Evolutionary conservation across 2,329 filamentous ascomycete species (phyloP), one percentile per base, ranked within the genome.

Genomic region (Diatrype stigma): DNA sequence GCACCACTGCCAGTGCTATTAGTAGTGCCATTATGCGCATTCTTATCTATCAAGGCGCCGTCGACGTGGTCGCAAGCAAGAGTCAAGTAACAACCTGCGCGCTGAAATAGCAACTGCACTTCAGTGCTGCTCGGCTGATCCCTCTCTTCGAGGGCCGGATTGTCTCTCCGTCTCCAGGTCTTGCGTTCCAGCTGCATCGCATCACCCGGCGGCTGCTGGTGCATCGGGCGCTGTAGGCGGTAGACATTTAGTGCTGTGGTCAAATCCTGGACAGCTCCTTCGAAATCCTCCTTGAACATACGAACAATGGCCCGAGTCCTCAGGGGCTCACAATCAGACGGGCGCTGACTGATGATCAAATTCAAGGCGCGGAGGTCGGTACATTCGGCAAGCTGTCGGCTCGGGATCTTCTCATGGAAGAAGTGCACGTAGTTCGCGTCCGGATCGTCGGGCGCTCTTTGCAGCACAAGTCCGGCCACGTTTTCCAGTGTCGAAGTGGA

Each of bases 401-500:
- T 87, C 1, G 89, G 87, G 23, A 94, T 92, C 78, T 93, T 94
- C 70, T 95, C 89, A 70, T 93, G 89, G 68, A 95, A 95, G 71
- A 93, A 94, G 65, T 94, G 87, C n/a, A 94, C 90, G 65, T 94
- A 94, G 67, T 86, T 87, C 26, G 89, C 90, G 62, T 94, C 87
- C 42, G 76, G 70, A 62, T 91, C 84, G 47, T 77, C 67, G n/a
- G 82, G 76, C 53, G 81, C 85, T 54, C 88, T 78, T 65, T 88
- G 83, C 54, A 94, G 70, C 30, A 95, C 89, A 54, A 87, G 74
- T 6, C 79, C 77, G 2, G 86, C 89, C 2, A 94, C 86, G 52
- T 90, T 86, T 60, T 94, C 88, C 12, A 95, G 73, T 0, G 86
- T 83, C 17, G 86, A 88, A 1, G 88, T 84, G 50, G 85, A 84